Evolutionary conservation across 306 rosid species (phyloP).

Genomic region (Canavalia ensiformis): DNA sequence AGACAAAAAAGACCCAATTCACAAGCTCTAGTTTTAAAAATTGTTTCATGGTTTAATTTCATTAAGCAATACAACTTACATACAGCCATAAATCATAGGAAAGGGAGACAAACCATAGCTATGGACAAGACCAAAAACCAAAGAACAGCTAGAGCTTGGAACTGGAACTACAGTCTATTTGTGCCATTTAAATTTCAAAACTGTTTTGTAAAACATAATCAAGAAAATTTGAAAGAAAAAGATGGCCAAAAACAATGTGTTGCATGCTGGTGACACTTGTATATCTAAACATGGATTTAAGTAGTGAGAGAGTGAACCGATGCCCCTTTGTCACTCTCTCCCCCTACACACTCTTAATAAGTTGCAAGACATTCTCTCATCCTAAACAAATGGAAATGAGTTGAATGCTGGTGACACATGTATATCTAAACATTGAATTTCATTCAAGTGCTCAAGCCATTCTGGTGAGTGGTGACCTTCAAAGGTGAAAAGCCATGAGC

Average conservation of each 20-base stretch:
- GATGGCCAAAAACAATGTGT: not conserved
- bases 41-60: not conserved
- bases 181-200: conserved; percentile 8
- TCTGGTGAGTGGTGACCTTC: not conserved
- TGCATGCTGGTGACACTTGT: not conserved
- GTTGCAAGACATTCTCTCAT: conserved; percentile 16
- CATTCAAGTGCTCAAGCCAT: not conserved
- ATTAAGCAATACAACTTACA: not conserved
- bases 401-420: not conserved
- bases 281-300: too few relatives aligned
- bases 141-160: conserved; percentile 15
- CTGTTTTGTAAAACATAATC: not conserved
- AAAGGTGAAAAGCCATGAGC: not conserved
- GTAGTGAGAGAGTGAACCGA: not conserved
- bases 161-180: conserved; percentile 1
- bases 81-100: not conserved
- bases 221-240: not conserved
- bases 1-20: conserved; percentile 14
- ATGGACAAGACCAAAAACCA: conserved; percentile 1
- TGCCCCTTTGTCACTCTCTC: not conserved
- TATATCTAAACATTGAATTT: not conserved
- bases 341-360: not conserved
- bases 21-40: not conserved
- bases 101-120: conserved; percentile 15
- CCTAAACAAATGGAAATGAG: not conserved